Evolutionary conservation across 805 yeast genomes (phyloP).

Genomic region (Candida coquimbonensis): DNA sequence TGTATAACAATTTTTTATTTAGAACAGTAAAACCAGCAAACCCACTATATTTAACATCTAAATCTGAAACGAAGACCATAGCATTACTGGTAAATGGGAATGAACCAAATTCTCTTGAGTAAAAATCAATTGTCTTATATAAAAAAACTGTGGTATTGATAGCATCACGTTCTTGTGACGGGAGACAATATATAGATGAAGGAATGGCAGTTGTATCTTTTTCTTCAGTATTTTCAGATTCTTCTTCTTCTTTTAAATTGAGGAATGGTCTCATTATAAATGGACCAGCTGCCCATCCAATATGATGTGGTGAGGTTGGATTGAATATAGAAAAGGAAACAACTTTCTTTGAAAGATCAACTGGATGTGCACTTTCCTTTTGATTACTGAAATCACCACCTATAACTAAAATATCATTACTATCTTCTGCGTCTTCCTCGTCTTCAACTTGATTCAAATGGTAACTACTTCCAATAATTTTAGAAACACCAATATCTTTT

Average conservation of each 20-base stretch:
- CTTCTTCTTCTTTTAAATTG: slow-evolving; percentile 32
- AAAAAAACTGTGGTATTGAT: slow-evolving; percentile 71
- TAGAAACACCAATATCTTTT: slow-evolving; percentile 49
- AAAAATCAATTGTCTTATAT: slow-evolving; percentile 74
- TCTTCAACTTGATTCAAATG: slow-evolving; percentile 24
- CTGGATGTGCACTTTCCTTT: slow-evolving; percentile 68
- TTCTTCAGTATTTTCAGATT: slow-evolving; percentile 24
- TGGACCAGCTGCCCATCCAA: slow-evolving; percentile 93
- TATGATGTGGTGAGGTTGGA: slow-evolving; percentile 88
- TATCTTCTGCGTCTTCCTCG: slow-evolving; percentile 24
- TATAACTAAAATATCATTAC: slow-evolving; percentile 51
- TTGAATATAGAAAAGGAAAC: slow-evolving; percentile 67
- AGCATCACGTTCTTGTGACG: slow-evolving; percentile 50
- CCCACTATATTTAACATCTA: slow-evolving; percentile 42
- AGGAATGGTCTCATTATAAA: slow-evolving; percentile 59
- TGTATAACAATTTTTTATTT: slow-evolving; percentile 57
- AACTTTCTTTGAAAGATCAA: slow-evolving; percentile 66
- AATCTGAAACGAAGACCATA: slow-evolving; percentile 61
- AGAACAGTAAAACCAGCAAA: slow-evolving; percentile 71
- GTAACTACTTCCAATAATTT: slow-evolving; percentile 27
- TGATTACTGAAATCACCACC: slow-evolving; percentile 64
- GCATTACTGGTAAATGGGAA: slow-evolving; percentile 85
- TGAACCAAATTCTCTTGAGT: slow-evolving; percentile 83
- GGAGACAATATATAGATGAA: slow-evolving; percentile 55
- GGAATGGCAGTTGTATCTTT: slow-evolving; percentile 39